Conservation (phyloP, 73 alveolate genomes). For the Paramecium sonneborni region DNA sequence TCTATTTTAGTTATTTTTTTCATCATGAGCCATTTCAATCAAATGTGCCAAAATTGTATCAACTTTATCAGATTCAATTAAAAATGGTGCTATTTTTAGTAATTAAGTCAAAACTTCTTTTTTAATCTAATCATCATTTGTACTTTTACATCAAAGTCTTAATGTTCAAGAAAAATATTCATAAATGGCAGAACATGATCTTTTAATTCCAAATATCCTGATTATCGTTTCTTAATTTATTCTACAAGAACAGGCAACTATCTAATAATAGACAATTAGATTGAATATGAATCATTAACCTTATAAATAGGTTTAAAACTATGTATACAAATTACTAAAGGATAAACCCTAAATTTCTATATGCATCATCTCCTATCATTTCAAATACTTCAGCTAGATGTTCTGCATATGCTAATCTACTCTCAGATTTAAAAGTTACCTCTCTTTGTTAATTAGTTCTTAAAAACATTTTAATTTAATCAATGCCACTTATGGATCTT, state of each 20-base stretch:
- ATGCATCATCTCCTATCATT: conserved; percentile 50
- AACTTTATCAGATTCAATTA: conserved; percentile 49
- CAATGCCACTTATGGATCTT: background rate
- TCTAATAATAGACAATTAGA: background rate
- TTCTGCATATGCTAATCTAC: conserved; percentile 44
- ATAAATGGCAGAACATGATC: conserved; percentile 45
- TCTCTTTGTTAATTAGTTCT: conserved; percentile 40
- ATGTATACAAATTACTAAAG: background rate
- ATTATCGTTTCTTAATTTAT: background rate
- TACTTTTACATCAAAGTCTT: background rate
- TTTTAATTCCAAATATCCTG: conserved; percentile 37
- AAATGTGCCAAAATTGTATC: conserved; percentile 41
- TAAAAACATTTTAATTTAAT: conserved; percentile 27
- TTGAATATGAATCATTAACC: conserved; percentile 2
- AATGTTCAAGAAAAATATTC: background rate
- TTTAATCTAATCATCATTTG: background rate
- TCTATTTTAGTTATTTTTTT: conserved; percentile 15
- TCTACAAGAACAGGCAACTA: conserved; percentile 1
- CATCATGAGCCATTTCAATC: conserved; percentile 68
- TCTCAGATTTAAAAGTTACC: background rate
- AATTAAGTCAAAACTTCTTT: background rate
- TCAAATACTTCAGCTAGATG: conserved; percentile 51
- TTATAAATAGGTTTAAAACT: background rate
- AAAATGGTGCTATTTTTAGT: background rate
- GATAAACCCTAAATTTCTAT: conserved; percentile 24